Base-by-base conservation (phyloP, 2,329 filamentous ascomycete genomes). In the Phyllosticta citribraziliensis region DNA sequence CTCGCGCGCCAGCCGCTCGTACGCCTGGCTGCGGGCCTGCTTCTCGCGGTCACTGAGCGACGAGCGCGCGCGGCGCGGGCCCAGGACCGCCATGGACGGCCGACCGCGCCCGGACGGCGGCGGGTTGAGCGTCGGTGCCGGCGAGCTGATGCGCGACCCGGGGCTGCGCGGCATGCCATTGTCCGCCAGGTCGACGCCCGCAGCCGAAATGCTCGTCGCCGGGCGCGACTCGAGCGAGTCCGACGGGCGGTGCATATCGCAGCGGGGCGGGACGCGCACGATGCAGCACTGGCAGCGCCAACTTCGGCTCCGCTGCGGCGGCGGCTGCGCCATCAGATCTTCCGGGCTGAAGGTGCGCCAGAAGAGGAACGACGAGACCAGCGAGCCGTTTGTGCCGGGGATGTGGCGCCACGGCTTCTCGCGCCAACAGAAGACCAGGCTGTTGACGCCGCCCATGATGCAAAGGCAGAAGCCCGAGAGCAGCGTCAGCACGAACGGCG, bases 331-430 rank as follows among this genome's bases (percentile, higher is more conserved):
- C 20, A 50, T 14, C 20, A 30, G 12, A 14, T 57, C 56, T 4
- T 52, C 40, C 1, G 40, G 17, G 14, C 19, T 35, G 9, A 8
- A 20, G n/a, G 6, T 6, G 22, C 58, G n/a, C 53, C 53, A 33
- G n/a, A 60, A 33, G 53, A 53, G 35, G 25, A 75, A 75, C 62
- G 69, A 71, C 25, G 76, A 75, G 54, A 69, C 66, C 57, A 79
- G 74, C 1, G 73, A 75, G 9, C 76, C 76, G 47, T 78, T 71
- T 17, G 70, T 72, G 19, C 74, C 74, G 0, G 74, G 72, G 5
- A 84, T 80, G 61, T 85, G 78, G 53, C 76, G 75, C 88, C 88
- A 92, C 0, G 88, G 88, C 69, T 84, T 84, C 71, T 93, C 89
- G 53, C 87, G 81, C 30, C 82, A 75, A 30, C 80, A 82, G 72